Base-by-base conservation (phyloP, 768 basidiomycete species). In the Suillus subalutaceus region DNA sequence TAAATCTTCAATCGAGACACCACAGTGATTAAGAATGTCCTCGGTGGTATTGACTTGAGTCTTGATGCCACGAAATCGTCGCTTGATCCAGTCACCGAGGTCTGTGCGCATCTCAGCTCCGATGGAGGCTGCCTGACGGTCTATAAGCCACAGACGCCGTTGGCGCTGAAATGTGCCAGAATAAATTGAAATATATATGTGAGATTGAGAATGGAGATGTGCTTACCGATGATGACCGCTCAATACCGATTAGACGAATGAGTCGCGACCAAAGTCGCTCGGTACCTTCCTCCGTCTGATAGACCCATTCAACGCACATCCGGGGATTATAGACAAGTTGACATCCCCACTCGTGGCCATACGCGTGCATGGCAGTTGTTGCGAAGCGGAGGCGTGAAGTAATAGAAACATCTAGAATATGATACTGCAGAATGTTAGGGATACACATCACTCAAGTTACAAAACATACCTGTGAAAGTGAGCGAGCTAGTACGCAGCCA, bases 341-440 rank as follows among this genome's bases (percentile, higher is more conserved):
- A 38, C 65, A 66, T 23, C 75, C 67, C 79, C 78, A 81, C 55
- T 79, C 73, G 55, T 81, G 80, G 18, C 75, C 78, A 65, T 79
- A 81, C 0, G 77, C 78, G 65, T 83, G 81, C 75, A 82, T 78
- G 0, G 77, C 80, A 13, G 75, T 76, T 0, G 78, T 79, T 1
- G 73, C 74, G 44, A 79, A 80, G 1, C 48, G 23, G 10, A 82
- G 8, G 0, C 77, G 70, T 3, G 61, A 50, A 48, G 46, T 1
- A 44, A 35, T 76, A 44, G 15, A 41, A 43, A 23, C 6, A 4
- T 58, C 41, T 40, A 35, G 50, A 15, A 52, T 15, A 3, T 30
- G 5, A 48, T 48, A 48, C 46, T 48, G 20, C 46, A 48, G 9
- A 4, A n/a, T 48, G 46, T 48, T 48, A n/a, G 9, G 46, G 1